Evolutionary conservation across 306 rosid species (phyloP).

Genomic region (Vachellia collinsii): DNA sequence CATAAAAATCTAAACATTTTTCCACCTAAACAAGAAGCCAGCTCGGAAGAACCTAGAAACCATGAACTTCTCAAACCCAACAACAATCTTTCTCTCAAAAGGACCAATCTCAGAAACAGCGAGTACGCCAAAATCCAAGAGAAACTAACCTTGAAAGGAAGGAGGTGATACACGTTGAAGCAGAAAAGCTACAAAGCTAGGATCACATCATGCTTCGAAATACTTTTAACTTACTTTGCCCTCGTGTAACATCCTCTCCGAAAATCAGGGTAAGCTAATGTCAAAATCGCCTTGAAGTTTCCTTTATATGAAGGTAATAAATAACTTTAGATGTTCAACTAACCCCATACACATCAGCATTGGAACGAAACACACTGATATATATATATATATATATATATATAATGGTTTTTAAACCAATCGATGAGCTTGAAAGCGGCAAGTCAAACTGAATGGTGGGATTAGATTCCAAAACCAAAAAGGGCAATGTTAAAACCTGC

Average conservation of each 20-base stretch:
- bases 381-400: too few species aligned
- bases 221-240: background rate
- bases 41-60: constrained; percentile 28
- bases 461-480: background rate
- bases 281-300: background rate
- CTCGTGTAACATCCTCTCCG: too few species aligned
- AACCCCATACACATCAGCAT: background rate
- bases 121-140: background rate
- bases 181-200: background rate
- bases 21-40: background rate
- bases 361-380: too few species aligned
- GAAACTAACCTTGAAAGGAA: background rate
- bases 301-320: background rate
- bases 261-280: background rate
- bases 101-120: constrained; percentile 24
- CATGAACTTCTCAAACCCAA: constrained; percentile 16
- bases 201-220: background rate
- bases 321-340: background rate
- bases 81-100: background rate
- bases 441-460: background rate
- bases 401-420: background rate
- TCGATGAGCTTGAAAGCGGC: background rate
- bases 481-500: background rate
- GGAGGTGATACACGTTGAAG: background rate
- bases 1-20: background rate